Base-by-base conservation (phyloP, 202 grass and related monocot genomes). In the Elaeis oleifera region DNA sequence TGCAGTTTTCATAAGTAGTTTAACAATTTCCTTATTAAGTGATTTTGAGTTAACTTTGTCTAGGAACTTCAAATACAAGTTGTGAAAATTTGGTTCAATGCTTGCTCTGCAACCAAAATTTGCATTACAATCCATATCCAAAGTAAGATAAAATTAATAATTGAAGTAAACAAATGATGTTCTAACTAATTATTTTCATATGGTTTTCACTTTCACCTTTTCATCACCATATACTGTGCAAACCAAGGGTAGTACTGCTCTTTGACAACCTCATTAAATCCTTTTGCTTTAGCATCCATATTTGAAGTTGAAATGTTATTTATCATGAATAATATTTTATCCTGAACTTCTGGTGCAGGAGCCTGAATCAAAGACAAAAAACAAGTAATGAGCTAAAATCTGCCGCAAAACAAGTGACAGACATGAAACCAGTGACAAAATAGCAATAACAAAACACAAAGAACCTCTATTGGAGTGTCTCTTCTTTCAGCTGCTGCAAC, bases 201-300 rank as follows among this genome's bases (percentile, higher is more conserved):
- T 28, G 1, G 1, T 4, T 64, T 21, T 44, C 36, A 44, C 36
- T 44, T 63, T 44, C 61, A 92, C 88, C 92, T 97, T 82, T 97
- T 97, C 92, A 97, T 97, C 58, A 97, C 88, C 87, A 97, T 97
- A 65, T 97, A 97, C 56, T 89, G 84, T 11, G 88, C 92, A 75
- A 97, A 91, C 92, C 92, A 97, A 69, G 74, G 77, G 65, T 91
- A 84, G 67, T 91, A 89, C 14, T 86, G 84, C 72, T 89, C 88
- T 53, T 62, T 81, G 31, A 89, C 59, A 59, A 92, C 76, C 68
- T 89, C 92, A 67, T 71, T 84, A 77, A 97, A 89, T 71, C 92
- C 84, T 73, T 83, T 91, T 71, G 92, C 77, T 70, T 97, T 97
- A 17, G 74, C 64, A 57, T 97, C 92, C 81, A 89, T 81, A 66